Evolutionary conservation across 2,329 filamentous ascomycete species (phyloP), one percentile per base, ranked within the genome.

Genomic region (Paracamarosporium sp.): DNA sequence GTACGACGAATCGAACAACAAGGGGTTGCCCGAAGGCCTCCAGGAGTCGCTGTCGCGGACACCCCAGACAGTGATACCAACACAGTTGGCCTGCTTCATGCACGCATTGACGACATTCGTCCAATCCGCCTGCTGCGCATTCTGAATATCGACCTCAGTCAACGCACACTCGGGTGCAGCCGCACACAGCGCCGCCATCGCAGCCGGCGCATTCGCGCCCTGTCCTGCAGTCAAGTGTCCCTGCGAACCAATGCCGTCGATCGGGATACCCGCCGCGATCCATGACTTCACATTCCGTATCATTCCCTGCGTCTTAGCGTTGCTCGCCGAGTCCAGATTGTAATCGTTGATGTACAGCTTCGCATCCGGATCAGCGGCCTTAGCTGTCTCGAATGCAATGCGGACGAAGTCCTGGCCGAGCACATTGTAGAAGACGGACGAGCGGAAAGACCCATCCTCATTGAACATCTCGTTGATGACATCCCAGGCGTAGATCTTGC

Each of bases 281-380:
- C 88, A 90, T 70, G 86, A 84, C 74, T 86, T 85, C 68, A 92
- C 88, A 69, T 88, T 80, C 22, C 69, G 73, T 17, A 85, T 79
- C 79, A 90, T 85, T 44, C 77, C 81, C 13, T 76, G 77, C n/a
- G 81, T 81, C 79, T 93, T 92, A 61, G 83, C 80, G 65, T 83
- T 82, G 62, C 65, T 81, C 11, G 88, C 83, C 28, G 74, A 79
- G 76, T 90, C 88, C 46, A 90, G 83, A 78, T 81, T 83, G 73
- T 82, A 83, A 69, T 93, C 89, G 74, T 92, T 93, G 79, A 92
- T 90, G 80, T 91, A 93, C 36, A 92, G 80, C 79, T 88, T 89
- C 5, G 87, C 88, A 57, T 77, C 67, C 2, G 90, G 88, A 70
- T 92, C 90, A 5, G 87, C 89, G 9, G 81, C 81, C 54, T 85